Percentiles rank a stretch among this genome's conserved stretches.
Conservation (phyloP, 106 monocot genomes). For the Acorus calamus region DNA sequence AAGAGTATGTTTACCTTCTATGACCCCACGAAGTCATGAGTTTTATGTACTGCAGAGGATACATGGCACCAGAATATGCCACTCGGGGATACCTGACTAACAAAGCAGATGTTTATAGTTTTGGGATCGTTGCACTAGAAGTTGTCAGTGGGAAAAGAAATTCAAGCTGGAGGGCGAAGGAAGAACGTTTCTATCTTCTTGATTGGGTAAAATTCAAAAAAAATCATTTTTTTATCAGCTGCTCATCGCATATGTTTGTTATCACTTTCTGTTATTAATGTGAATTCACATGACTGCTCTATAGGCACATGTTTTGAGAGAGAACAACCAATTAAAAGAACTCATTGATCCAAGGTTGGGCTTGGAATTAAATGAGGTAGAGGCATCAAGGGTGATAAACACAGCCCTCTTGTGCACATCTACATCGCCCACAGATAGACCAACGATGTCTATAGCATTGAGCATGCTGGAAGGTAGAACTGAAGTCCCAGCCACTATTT, state of each 20-base stretch:
- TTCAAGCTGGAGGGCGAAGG: constrained; percentile 25
- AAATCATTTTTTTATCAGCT: too few species aligned
- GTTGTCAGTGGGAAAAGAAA: constrained; percentile 9
- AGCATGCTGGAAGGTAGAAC: constrained; percentile 15
- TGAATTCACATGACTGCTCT: background rate
- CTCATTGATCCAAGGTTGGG: constrained; percentile 19
- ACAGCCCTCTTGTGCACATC: constrained; percentile 20
- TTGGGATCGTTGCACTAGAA: constrained; percentile 26
- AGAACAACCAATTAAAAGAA: constrained; percentile 18
- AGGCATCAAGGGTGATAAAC: constrained; percentile 14
- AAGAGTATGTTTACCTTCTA: too few species aligned
- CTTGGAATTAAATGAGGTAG: constrained; percentile 11
- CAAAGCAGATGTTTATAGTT: constrained; percentile 52
- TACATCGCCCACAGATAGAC: constrained; percentile 15
- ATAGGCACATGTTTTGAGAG: constrained; percentile 14
- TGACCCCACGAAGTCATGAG: background rate
- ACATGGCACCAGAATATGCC: constrained; percentile 29
- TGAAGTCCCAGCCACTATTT: background rate
- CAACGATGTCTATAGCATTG: constrained; percentile 19
- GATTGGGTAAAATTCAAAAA: constrained; percentile 29
- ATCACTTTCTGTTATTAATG: too few species aligned
- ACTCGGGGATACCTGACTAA: constrained; percentile 37
- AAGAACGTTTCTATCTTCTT: constrained; percentile 35
- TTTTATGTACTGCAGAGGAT: background rate
- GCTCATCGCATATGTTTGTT: too few species aligned